Evolutionary conservation across 1,284 basidiomycete species (phyloP), one percentile per base, ranked within the genome.

Genomic region (Leccinum pachyderme): DNA sequence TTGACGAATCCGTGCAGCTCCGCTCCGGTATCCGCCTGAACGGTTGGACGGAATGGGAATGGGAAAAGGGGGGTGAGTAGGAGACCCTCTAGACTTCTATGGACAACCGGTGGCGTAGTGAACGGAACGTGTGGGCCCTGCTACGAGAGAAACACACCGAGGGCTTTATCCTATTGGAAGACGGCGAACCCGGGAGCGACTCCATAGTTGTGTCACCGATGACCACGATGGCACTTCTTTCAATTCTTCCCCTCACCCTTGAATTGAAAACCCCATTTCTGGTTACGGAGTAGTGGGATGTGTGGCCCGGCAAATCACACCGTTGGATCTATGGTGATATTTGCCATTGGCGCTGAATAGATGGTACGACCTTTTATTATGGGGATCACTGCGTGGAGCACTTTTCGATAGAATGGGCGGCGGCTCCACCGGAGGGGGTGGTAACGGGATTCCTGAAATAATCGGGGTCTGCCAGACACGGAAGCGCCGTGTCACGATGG

Each of bases 21-120:
- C 64, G 64, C 12, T 54, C 63, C 64, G 56, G 52, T 31, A 37
- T 53, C 63, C 25, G 31, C 53, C 35, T 47, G 31, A 18, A 43
- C 12, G 52, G 43, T 18, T 49, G 32, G 29, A 29, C 29, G 46
- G 29, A 29, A 31, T 8, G 18, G 18, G 29, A 6, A 22, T 9
- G 46, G 18, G 28, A 11, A 29, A 12, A 12, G 46, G 46, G 28
- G 46, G 18, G 46, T 25, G 12, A 39, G 37, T 22, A 39, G 37
- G 37, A 39, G 37, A 39, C 37, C 37, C 43, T 27, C 24, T 24
- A 25, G 24, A 46, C 27, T 24, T 44, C 44, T 28, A 46, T 46
- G 44, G 44, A 46, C 27, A 28, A 11, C 44, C 44, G 44, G 44
- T 28, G 44, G 44, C 41, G 41, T 11, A 25, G 24, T 15, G 7